A percentile compares a stretch with the other conserved stretches of the same genome.
These are phyloP conservation scores for Halophytophthora polymorphica DNA, from an alignment of 352 stramenopile species.

Conservation along the genomic window DNA sequence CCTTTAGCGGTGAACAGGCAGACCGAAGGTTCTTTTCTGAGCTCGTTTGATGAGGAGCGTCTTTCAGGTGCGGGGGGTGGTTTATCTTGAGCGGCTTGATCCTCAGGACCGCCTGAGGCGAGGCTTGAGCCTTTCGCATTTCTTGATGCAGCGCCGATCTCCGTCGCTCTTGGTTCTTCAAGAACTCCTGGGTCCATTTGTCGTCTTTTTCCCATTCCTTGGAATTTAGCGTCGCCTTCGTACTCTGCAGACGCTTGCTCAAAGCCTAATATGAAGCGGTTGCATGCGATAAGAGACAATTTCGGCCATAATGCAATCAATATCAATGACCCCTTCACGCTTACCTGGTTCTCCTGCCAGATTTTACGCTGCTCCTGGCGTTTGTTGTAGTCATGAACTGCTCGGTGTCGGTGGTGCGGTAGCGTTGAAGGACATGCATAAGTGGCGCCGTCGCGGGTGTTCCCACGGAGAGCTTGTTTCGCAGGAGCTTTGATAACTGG, in stretches of 20 bases:
- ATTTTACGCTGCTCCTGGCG: slow-evolving; percentile 71
- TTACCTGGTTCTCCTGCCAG: slow-evolving; percentile 69
- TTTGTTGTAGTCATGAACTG: slow-evolving; percentile 50
- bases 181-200: slow-evolving; percentile 69
- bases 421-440: slow-evolving; percentile 17
- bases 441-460: slow-evolving; percentile 8
- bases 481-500: slow-evolving; percentile 13
- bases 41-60: slow-evolving; percentile 2
- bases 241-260: slow-evolving; percentile 54
- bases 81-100: slow-evolving; percentile 25
- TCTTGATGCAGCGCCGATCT: slow-evolving; percentile 54
- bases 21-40: slow-evolving; percentile 7
- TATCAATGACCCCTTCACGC: too few species aligned
- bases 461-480: slow-evolving; percentile 3
- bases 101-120: slow-evolving; percentile 36
- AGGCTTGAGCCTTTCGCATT: slow-evolving; percentile 38
- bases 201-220: slow-evolving; percentile 74
- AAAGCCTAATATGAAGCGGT: slow-evolving; percentile 25
- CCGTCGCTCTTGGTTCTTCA: slow-evolving; percentile 53
- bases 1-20: background rate
- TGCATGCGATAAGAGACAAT: slow-evolving; percentile 1
- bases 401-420: slow-evolving; percentile 15
- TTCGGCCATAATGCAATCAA: background rate
- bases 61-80: slow-evolving; percentile 11
- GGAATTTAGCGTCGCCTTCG: slow-evolving; percentile 60